Evolutionary conservation across 139 green algal genomes (phyloP), one percentile per base, ranked within the genome.

Genomic region (Dunaliella primolecta): DNA sequence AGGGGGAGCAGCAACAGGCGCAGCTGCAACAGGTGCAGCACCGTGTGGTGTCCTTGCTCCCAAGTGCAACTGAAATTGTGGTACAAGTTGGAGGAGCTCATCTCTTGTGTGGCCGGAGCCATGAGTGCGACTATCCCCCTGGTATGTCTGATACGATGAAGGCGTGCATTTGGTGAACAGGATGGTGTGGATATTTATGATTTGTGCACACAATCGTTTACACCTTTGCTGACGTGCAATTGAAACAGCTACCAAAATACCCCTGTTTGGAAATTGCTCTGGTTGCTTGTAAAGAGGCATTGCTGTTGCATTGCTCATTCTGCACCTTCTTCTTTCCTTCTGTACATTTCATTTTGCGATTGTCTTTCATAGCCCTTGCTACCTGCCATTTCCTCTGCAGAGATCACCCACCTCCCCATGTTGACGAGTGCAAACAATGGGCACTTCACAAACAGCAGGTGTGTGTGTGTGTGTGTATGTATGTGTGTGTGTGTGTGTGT

Each of bases 111-210:
- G 85, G 55, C 24, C 57, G 87, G 27, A 85, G 25, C 33, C 89
- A 91, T 30, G 89, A 96, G 80, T 97, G 94, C 87, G 93, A 97
- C 78, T 95, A 75, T 32, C 94, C 94, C 21, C 30, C 74, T 0
- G 31, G 27, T 33, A 29, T 64, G 32, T 57, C 33, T 27, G 46
- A 72, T 74, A n/a, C 36, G 34, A 29, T 36, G 15, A 24, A 75
- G 57, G 24, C 57, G 24, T n/a, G 23, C 21, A 75, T 75, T 75
- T 21, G 36, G 7, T n/a, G n/a, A n/a, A n/a, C n/a, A n/a, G n/a
- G n/a, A n/a, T n/a, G n/a, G n/a, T n/a, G n/a, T n/a, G n/a, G n/a
- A n/a, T n/a, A n/a, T n/a, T n/a, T n/a, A n/a, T n/a, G n/a, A n/a
- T n/a, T n/a, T n/a, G n/a, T n/a, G n/a, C n/a, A n/a, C n/a, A n/a